Evolutionary conservation across 257 asterid species (phyloP), one percentile per base, ranked within the genome.

Genomic region (Hygrophila difformis): DNA sequence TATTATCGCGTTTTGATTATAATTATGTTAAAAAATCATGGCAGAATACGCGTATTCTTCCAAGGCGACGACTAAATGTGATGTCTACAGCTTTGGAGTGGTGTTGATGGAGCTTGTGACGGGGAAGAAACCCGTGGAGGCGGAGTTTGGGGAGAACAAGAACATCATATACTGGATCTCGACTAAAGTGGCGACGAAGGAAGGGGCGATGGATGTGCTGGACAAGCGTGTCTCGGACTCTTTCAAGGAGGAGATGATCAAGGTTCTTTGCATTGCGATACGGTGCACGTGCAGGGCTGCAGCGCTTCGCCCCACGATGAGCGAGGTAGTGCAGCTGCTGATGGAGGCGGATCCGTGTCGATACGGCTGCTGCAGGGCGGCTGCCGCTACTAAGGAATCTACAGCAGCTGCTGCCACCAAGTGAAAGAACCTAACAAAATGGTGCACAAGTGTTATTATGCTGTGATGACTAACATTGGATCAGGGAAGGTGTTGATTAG

Each of bases 31-130:
- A 39, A 8, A 14, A 11, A 39, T 39, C 8, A 6, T 26, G 54
- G 39, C 59, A 91, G 98, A 91, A 59, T 91, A 91, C 41, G 98
- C 96, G 16, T 91, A 82, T 43, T 73, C 93, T 8, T 81, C 96
- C 44, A 91, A 84, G 79, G 93, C 96, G 4, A 82, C 96, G 1
- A 79, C 89, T 13, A 91, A 76, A 46, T 82, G 95, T 21, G 98
- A 91, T 14, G 96, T 91, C 3, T 91, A 86, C 77, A 86, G 96
- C 40, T 91, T 77, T 4, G 96, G 98, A 39, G 94, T 91, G 1
- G 94, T 91, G 1, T 57, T 91, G 5, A 67, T 91, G 95, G 98
- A 91, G 18, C 56, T 85, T 18, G 66, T 91, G 18, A 91, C 98
- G 0, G 98, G 98, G 56, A 91, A 78, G 64, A 86, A 76, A 72